Evolutionary conservation across 139 green algal species (phyloP), one percentile per base, ranked within the genome.

Genomic region (Tetratostichococcus sp.): DNA sequence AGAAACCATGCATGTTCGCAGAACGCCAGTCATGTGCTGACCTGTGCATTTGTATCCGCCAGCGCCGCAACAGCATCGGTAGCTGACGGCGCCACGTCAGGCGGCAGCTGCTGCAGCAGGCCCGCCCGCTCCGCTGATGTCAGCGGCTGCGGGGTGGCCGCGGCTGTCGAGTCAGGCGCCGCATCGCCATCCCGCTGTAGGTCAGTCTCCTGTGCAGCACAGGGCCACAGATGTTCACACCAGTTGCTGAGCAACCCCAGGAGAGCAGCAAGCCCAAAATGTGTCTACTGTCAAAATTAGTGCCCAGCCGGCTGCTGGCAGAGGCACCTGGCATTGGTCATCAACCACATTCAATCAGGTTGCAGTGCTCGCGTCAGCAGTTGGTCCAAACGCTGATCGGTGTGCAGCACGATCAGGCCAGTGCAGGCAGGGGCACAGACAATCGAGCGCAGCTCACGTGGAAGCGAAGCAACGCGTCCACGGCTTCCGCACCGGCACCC

Each of bases 391-490:
- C n/a, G n/a, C n/a, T n/a, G n/a, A n/a, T n/a, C n/a, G n/a, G n/a
- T n/a, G n/a, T n/a, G n/a, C n/a, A n/a, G n/a, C n/a, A n/a, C n/a
- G n/a, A n/a, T n/a, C n/a, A n/a, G n/a, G n/a, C n/a, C n/a, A n/a
- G n/a, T n/a, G n/a, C n/a, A n/a, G 19, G 11, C 50, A 26, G 39
- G 8, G 39, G 11, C 6, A 8, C 4, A 25, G 50, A 62, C 2
- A 2, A 26, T 28, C 2, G 14, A 62, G 19, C 2, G 50, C 2
- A 2, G 19, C 50, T 23, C 50, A 62, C 69, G 42, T 87, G 80
- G 70, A 80, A 88, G 31, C 73, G 77, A 59, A 96, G 83, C 70
- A 95, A 69, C n/a, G 76, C 57, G 68, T 96, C 91, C 30, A 81
- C 66, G 21, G 79, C 75, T 32, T 89, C 84, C 0, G 74, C 67